phyloP scores from a whole-genome alignment of 1,284 basidiomycete species.

The Malassezia sympodialis region DNA sequence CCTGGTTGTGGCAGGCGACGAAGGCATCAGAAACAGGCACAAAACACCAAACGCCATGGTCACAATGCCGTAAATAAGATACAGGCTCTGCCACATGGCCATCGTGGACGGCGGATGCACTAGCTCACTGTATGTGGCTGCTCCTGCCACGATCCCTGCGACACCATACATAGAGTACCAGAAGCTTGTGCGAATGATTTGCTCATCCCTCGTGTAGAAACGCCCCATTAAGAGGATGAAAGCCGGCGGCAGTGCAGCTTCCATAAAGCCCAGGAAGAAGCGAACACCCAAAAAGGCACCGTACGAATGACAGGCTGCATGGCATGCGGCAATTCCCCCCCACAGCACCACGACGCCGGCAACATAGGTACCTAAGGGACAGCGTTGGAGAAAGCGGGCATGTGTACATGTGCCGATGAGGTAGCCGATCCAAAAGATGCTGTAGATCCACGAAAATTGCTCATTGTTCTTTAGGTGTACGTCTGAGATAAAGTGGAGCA shows the following conservation, averaged over 20 bases:
- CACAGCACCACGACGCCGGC: slow-evolving; percentile 11
- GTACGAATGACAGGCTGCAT: slow-evolving; percentile 34
- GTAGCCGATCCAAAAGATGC: slow-evolving; percentile 28
- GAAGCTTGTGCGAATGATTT: slow-evolving; percentile 24
- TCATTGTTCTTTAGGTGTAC: slow-evolving; percentile 23
- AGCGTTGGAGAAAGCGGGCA: slow-evolving; percentile 20
- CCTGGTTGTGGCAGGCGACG: slow-evolving; percentile 23
- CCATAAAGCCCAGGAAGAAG: slow-evolving; percentile 39
- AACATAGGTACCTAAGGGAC: slow-evolving; percentile 19
- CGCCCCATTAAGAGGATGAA: slow-evolving; percentile 31
- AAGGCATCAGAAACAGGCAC: slow-evolving; percentile 27
- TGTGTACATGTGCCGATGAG: slow-evolving; percentile 19
- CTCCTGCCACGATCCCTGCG: slow-evolving; percentile 32
- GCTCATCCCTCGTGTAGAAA: slow-evolving; percentile 31
- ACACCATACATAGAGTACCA: slow-evolving; percentile 37
- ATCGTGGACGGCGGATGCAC: slow-evolving; percentile 18
- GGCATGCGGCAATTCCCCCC: slow-evolving; percentile 22
- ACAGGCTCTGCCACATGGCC: slow-evolving; percentile 35
- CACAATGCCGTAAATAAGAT: slow-evolving; percentile 28
- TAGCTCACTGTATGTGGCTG: slow-evolving; percentile 28
- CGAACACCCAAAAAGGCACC: slow-evolving; percentile 27
- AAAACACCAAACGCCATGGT: slow-evolving; percentile 29
- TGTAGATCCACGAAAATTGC: slow-evolving; percentile 37
- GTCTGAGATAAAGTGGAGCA: slow-evolving; percentile 36
- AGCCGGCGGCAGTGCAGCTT: slow-evolving; percentile 26